Evolutionary conservation across 23 red algal species (phyloP).

Genomic region (Gracilaria caudata): DNA sequence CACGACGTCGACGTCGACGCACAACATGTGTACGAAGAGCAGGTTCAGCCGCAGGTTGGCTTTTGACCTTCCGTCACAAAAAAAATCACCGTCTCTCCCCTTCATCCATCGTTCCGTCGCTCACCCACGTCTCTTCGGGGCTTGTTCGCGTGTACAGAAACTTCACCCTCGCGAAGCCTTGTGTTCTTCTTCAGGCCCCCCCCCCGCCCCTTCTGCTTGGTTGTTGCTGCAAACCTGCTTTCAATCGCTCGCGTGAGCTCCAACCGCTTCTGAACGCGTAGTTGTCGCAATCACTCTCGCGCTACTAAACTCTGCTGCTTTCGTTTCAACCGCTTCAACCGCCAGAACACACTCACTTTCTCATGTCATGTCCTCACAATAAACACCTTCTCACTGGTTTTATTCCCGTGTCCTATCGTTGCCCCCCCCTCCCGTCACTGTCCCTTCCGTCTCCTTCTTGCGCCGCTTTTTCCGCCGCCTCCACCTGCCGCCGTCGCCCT

Average conservation of each 20-base stretch:
- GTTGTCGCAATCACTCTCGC: background rate
- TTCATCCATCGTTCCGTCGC: too few relatives aligned
- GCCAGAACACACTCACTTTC: slow-evolving; percentile 4
- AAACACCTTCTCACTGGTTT: slow-evolving; percentile 7
- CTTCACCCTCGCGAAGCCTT: background rate
- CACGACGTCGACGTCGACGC: slow-evolving; percentile 3
- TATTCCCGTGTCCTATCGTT: background rate
- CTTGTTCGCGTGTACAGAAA: slow-evolving; percentile 8
- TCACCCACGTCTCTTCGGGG: background rate
- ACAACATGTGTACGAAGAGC: slow-evolving; percentile 8
- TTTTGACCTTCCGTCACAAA: background rate
- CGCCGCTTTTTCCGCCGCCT: background rate
- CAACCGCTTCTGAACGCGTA: background rate
- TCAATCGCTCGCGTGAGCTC: background rate
- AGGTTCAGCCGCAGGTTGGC: background rate
- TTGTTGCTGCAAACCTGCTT: background rate
- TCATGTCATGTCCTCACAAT: background rate
- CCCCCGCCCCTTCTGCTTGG: too few relatives aligned
- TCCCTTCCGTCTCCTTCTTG: background rate
- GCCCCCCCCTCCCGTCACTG: background rate
- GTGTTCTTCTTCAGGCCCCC: too few relatives aligned
- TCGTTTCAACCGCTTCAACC: background rate
- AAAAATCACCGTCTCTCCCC: too few relatives aligned
- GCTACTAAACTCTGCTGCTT: background rate
- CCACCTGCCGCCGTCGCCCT: background rate